Conservation (phyloP, 2,329 filamentous ascomycete species). For the Aspergillus spinulosporus region DNA sequence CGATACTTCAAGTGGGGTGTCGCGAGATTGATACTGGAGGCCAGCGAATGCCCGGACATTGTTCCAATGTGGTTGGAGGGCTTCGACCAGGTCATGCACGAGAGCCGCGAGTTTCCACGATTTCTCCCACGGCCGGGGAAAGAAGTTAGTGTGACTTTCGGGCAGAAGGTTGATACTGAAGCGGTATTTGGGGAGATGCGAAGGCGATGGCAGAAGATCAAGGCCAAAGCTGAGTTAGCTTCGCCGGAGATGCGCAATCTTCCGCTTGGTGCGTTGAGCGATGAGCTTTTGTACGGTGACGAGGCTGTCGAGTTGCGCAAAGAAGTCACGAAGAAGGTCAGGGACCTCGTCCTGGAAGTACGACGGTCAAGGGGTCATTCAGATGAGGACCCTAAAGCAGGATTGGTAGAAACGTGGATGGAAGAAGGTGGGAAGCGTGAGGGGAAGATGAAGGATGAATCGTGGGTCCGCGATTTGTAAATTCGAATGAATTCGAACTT, state of each 20-base stretch:
- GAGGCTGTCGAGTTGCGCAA: constrained; percentile 76
- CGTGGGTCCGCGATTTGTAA: constrained; percentile 59
- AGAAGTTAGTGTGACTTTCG: constrained; percentile 51
- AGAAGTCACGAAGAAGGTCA: constrained; percentile 75
- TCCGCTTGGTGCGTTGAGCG: constrained; percentile 59
- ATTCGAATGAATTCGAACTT: not conserved
- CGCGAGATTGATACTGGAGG: constrained; percentile 85
- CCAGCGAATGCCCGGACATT: constrained; percentile 81
- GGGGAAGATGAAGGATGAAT: constrained; percentile 62
- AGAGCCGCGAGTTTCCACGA: constrained; percentile 74
- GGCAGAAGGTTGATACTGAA: constrained; percentile 72
- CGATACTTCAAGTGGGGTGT: constrained; percentile 99
- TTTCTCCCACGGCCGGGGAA: constrained; percentile 80
- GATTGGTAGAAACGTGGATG: constrained; percentile 78
- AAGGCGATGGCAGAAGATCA: constrained; percentile 68
- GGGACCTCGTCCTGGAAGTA: constrained; percentile 78
- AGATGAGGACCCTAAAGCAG: constrained; percentile 76
- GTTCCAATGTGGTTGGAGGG: constrained; percentile 95
- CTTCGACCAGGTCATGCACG: constrained; percentile 85
- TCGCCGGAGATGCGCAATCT: constrained; percentile 37
- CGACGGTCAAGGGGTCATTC: constrained; percentile 69
- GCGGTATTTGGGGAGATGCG: constrained; percentile 75
- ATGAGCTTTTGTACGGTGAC: constrained; percentile 65
- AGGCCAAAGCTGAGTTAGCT: constrained; percentile 53
- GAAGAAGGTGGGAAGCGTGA: constrained; percentile 55